Evolutionary conservation across 2,329 filamentous ascomycete species (phyloP), one percentile per base, ranked within the genome.

Genomic region (Colletotrichum incanum): DNA sequence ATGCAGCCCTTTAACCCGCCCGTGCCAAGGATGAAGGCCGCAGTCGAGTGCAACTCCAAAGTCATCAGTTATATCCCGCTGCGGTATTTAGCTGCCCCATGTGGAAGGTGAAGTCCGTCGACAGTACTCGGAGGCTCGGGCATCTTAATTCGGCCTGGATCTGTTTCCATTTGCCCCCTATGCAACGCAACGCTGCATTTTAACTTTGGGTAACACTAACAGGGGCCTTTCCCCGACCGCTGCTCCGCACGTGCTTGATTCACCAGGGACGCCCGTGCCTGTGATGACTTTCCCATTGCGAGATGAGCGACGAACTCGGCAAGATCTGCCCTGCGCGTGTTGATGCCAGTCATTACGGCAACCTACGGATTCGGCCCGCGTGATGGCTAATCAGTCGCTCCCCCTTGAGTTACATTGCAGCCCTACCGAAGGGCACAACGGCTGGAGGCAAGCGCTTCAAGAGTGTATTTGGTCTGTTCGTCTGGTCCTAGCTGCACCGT

Each of bases 301-400:
- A 34, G 26, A 52, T 43, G 58, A 63, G 45, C 69, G 62, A 70
- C 63, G 26, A 70, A 67, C 34, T 28, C 18, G 59, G 59, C 65
- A 72, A 60, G 59, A 70, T 72, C 70, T 70, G 23, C 70, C 43
- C 20, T 60, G 65, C 65, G 60, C 54, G 47, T 70, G 39, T 47
- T 65, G 59, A 45, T 54, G 20, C 47, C 59, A 52, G 69, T 64
- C 69, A 65, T 55, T 43, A 60, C 23, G 39, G 45, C 59, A 31
- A 50, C 65, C 60, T 34, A 49, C 65, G 39, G 65, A 55, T 54
- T 60, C 41, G 47, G 59, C 45, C 54, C 65, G 65, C 70, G 43
- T 72, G 70, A 70, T 26, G n/a, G 23, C 23, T 45, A 47, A 43
- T 12, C 47, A 64, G 31, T 59, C 16, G 37, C 56, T 47, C 26